phyloP scores from a whole-genome alignment of 139 green algal species.

The Trebouxia sp. region DNA sequence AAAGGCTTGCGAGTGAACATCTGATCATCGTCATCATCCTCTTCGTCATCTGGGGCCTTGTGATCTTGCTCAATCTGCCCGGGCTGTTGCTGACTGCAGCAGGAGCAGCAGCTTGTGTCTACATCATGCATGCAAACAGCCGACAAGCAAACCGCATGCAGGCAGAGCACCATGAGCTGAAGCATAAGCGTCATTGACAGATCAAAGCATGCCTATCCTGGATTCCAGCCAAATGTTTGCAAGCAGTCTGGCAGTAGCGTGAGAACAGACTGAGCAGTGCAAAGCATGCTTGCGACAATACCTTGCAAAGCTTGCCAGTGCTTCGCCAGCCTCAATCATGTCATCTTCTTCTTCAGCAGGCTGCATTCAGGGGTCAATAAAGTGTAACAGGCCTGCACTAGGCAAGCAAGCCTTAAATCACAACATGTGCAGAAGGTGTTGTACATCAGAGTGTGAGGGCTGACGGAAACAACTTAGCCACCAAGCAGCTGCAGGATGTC shows the following conservation, averaged over 20 bases:
- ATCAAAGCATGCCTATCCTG: background rate
- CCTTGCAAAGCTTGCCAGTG: conserved; percentile 54
- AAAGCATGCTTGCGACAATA: conserved; percentile 12
- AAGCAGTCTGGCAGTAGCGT: background rate
- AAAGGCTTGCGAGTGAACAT: background rate
- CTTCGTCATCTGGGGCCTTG: background rate
- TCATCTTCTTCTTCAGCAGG: conserved; percentile 46
- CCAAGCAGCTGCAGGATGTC: too few relatives aligned
- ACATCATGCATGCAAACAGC: too few relatives aligned
- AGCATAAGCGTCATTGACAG: background rate
- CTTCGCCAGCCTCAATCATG: conserved; percentile 51
- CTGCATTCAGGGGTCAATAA: too few relatives aligned
- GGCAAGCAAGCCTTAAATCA: too few relatives aligned
- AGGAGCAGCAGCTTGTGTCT: background rate
- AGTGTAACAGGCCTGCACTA: too few relatives aligned
- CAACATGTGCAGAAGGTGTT: too few relatives aligned
- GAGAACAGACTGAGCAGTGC: too few relatives aligned
- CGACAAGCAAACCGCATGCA: background rate
- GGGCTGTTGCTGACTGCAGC: conserved; percentile 4
- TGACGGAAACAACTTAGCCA: too few relatives aligned
- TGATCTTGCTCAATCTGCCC: background rate
- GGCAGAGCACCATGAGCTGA: background rate
- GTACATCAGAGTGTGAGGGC: too few relatives aligned
- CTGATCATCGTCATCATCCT: conserved; percentile 6
- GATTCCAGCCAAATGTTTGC: background rate